Percentiles rank a stretch among this genome's conserved stretches.
These are phyloP conservation scores for Diaporthe destruens DNA, from an alignment of 2,329 filamentous ascomycete genomes.

Conservation along the genomic window DNA sequence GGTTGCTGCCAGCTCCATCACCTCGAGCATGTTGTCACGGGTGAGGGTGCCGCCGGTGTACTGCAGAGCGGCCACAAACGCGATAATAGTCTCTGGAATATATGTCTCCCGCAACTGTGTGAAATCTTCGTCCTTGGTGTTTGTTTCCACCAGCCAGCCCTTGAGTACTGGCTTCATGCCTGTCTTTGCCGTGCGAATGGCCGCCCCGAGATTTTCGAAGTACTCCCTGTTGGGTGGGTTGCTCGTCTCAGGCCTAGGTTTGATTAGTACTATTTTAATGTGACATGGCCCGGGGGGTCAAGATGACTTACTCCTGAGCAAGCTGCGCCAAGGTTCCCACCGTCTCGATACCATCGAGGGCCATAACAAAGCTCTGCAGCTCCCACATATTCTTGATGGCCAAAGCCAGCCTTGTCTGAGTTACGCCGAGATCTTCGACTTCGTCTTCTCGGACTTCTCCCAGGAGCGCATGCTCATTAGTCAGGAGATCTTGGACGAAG, in stretches of 20 bases:
- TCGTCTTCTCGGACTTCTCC: slow-evolving; percentile 47
- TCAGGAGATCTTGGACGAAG: slow-evolving; percentile 55
- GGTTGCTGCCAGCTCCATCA: slow-evolving; percentile 85
- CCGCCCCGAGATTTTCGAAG: slow-evolving; percentile 65
- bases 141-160: slow-evolving; percentile 71
- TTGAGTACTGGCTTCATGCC: slow-evolving; percentile 72
- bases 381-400: slow-evolving; percentile 68
- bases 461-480: slow-evolving; percentile 42
- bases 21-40: slow-evolving; percentile 82
- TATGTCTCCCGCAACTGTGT: slow-evolving; percentile 79
- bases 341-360: slow-evolving; percentile 76
- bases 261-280: slow-evolving; percentile 47
- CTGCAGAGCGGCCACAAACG: slow-evolving; percentile 85
- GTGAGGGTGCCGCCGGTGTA: slow-evolving; percentile 81
- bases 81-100: slow-evolving; percentile 86
- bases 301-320: slow-evolving; percentile 61
- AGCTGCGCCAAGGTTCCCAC: slow-evolving; percentile 69
- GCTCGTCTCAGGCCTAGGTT: slow-evolving; percentile 48
- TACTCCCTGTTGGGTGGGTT: slow-evolving; percentile 59
- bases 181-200: slow-evolving; percentile 66
- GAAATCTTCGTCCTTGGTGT: slow-evolving; percentile 71
- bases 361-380: slow-evolving; percentile 75
- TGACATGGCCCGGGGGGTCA: no score
- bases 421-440: slow-evolving; percentile 51
- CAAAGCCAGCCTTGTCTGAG: slow-evolving; percentile 61